Conservation (phyloP, 257 asterid species). For the Solanum ahanhuiri region DNA sequence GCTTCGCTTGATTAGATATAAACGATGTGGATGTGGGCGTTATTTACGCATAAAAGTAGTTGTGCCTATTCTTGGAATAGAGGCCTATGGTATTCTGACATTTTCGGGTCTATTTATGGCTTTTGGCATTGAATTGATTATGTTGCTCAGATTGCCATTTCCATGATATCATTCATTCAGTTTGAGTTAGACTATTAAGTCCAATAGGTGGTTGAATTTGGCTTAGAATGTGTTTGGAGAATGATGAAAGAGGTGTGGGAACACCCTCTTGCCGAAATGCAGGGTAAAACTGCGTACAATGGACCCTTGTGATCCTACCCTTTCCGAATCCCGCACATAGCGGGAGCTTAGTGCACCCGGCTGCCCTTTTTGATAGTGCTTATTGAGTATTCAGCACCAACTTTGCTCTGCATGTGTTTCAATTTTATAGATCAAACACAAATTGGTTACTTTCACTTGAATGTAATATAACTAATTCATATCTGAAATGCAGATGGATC, state of each 20-base stretch:
- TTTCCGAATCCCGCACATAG: neutral
- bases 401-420: neutral
- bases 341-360: neutral
- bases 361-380: neutral
- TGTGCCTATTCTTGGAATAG: neutral
- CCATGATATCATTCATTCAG: neutral
- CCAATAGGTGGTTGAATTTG: neutral
- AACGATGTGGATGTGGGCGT: neutral
- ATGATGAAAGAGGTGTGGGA: neutral
- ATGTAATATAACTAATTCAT: neutral
- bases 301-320: neutral
- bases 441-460: neutral
- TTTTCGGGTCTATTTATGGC: neutral
- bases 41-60: neutral
- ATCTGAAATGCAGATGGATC: slow-evolving; percentile 58
- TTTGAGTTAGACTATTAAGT: neutral
- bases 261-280: neutral
- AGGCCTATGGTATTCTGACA: neutral
- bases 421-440: neutral
- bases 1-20: neutral
- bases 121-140: neutral
- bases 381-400: neutral
- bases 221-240: neutral
- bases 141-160: neutral
- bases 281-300: neutral